Evolutionary conservation across 2,329 filamentous ascomycete species (phyloP).

Genomic region (Aspergillus neotritici): DNA sequence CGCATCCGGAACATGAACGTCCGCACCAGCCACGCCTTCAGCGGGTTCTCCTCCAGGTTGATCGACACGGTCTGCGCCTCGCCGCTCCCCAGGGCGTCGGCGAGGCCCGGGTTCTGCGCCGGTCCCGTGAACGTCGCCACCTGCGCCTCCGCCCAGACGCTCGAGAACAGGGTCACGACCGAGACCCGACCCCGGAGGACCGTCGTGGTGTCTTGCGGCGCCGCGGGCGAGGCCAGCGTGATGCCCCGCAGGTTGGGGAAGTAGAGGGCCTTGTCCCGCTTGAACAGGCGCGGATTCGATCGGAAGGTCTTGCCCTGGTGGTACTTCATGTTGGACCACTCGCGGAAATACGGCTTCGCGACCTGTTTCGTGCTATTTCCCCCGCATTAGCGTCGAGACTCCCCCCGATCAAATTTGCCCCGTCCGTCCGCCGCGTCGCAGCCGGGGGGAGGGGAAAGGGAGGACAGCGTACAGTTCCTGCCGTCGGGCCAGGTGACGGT

Average conservation of each 20-base stretch:
- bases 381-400: too few relatives aligned
- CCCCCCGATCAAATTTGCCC: too few relatives aligned
- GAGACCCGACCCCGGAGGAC: conserved; percentile 67
- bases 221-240: conserved; percentile 60
- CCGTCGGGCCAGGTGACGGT: conserved; percentile 73
- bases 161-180: conserved; percentile 75
- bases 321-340: conserved; percentile 83
- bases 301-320: conserved; percentile 86
- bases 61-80: conserved; percentile 73
- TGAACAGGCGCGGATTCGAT: conserved; percentile 78
- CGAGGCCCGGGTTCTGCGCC: conserved; percentile 64
- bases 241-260: conserved; percentile 87
- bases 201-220: conserved; percentile 65
- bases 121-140: conserved; percentile 63
- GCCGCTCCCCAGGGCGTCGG: conserved; percentile 52
- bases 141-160: conserved; percentile 80
- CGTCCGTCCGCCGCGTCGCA: too few relatives aligned
- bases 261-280: conserved; percentile 72
- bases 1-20: conserved; percentile 50
- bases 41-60: conserved; percentile 76
- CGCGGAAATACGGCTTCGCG: conserved; percentile 85
- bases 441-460: conserved; percentile 1
- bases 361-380: conserved; percentile 62
- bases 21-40: conserved; percentile 56
- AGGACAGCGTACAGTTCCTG: conserved; percentile 60